Percentiles rank a stretch among this genome's conserved stretches.
Evolutionary conservation across 805 yeast genomes (phyloP).

Genomic region (Lachancea dasiensis): DNA sequence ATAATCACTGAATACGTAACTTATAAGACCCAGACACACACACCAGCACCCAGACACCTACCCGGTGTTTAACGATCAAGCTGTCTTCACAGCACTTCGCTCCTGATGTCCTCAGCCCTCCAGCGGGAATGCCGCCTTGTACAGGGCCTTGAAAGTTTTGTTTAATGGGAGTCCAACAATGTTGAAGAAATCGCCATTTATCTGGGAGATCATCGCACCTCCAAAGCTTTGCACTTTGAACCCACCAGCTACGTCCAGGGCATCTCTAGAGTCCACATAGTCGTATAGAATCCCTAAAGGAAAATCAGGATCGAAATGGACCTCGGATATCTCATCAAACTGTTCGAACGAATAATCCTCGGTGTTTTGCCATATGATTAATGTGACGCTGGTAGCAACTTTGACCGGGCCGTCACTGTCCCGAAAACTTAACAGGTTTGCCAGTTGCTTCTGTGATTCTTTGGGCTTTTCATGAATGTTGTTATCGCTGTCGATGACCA

Average conservation of each 20-base stretch:
- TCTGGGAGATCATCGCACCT: slow-evolving; percentile 51
- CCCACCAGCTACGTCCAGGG: slow-evolving; percentile 84
- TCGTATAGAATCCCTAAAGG: slow-evolving; percentile 50
- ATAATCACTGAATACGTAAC: not conserved
- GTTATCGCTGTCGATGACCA: slow-evolving; percentile 52
- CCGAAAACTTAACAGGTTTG: slow-evolving; percentile 38
- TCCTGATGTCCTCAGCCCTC: not conserved
- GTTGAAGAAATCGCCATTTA: slow-evolving; percentile 79
- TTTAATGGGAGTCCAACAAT: slow-evolving; percentile 82
- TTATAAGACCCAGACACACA: too few relatives aligned
- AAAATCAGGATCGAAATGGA: slow-evolving; percentile 39
- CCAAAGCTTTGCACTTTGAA: slow-evolving; percentile 77
- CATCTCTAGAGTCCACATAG: slow-evolving; percentile 71
- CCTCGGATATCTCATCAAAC: slow-evolving; percentile 37
- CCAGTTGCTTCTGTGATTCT: slow-evolving; percentile 44
- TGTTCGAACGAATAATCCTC: slow-evolving; percentile 18
- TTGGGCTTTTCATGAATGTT: slow-evolving; percentile 75
- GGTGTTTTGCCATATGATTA: slow-evolving; percentile 31
- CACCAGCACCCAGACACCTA: too few relatives aligned
- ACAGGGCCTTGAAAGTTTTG: slow-evolving; percentile 36
- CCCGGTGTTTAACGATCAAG: not conserved
- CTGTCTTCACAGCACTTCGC: not conserved
- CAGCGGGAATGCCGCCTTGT: slow-evolving; percentile 7
- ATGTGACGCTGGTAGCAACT: slow-evolving; percentile 50
- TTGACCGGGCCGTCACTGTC: slow-evolving; percentile 45